A percentile compares a stretch with the other conserved stretches of the same genome.
Conservation (phyloP, 2,329 filamentous ascomycete species). For the Didymosphaeria variabile region DNA sequence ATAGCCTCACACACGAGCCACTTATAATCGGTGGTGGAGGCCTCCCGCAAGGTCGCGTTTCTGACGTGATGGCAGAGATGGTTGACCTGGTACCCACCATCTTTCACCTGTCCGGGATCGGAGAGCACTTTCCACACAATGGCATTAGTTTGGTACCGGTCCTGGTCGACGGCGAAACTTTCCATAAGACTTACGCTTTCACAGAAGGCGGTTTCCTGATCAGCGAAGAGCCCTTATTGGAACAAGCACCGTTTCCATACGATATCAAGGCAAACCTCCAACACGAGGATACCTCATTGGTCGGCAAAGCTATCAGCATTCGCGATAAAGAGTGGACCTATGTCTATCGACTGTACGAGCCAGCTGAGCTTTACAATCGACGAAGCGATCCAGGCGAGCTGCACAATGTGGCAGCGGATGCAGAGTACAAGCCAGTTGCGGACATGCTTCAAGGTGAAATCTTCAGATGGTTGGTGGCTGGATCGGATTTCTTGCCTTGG, state of each 20-base stretch:
- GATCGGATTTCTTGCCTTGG: slow-evolving; percentile 13
- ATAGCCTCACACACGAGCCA: slow-evolving; percentile 55
- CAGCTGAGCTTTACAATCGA: slow-evolving; percentile 54
- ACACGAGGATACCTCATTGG: slow-evolving; percentile 55
- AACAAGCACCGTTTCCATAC: slow-evolving; percentile 56
- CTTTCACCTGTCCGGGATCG: slow-evolving; percentile 51
- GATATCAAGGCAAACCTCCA: slow-evolving; percentile 58
- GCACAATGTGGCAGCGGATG: slow-evolving; percentile 49
- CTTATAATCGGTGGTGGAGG: slow-evolving; percentile 56
- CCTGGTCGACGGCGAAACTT: slow-evolving; percentile 22
- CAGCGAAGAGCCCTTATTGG: slow-evolving; percentile 57
- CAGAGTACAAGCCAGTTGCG: background rate
- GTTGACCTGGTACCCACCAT: slow-evolving; percentile 58
- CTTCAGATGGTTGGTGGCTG: slow-evolving; percentile 15
- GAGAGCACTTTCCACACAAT: slow-evolving; percentile 54
- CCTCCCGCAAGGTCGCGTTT: slow-evolving; percentile 46
- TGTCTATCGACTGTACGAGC: slow-evolving; percentile 58
- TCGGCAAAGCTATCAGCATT: slow-evolving; percentile 55
- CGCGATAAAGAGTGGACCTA: slow-evolving; percentile 53
- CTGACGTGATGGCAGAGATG: slow-evolving; percentile 54
- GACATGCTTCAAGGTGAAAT: slow-evolving; percentile 7
- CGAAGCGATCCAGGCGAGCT: slow-evolving; percentile 52
- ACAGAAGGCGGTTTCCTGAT: slow-evolving; percentile 58
- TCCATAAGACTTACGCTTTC: slow-evolving; percentile 54
- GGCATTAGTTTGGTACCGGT: slow-evolving; percentile 49